Evolutionary conservation across 2,329 filamentous ascomycete genomes (phyloP).

Genomic region (Alternaria angustiovoidea): DNA sequence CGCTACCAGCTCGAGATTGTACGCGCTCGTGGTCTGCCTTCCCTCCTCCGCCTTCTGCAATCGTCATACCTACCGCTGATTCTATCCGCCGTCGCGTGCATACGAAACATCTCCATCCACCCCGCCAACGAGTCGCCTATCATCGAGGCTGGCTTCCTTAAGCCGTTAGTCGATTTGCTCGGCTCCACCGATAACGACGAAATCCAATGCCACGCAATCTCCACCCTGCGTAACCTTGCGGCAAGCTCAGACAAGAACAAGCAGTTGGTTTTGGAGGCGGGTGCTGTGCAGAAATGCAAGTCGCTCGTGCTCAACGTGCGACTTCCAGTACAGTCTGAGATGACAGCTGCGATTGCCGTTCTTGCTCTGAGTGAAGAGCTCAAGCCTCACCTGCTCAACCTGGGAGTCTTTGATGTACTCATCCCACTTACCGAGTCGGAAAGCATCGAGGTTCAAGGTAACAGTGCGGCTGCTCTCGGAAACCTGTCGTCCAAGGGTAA

Average conservation of each 20-base stretch:
- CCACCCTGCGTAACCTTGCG: constrained; percentile 91
- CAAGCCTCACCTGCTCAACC: constrained; percentile 86
- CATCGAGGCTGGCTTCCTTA: constrained; percentile 95
- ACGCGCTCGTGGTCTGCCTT: constrained; percentile 81
- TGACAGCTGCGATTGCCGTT: constrained; percentile 99
- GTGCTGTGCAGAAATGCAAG: constrained; percentile 98
- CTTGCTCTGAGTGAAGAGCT: constrained; percentile 94
- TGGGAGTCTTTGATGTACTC: constrained; percentile 94
- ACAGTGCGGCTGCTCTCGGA: constrained; percentile 93
- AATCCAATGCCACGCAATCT: constrained; percentile 98
- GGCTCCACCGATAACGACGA: constrained; percentile 98
- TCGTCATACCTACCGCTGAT: constrained; percentile 96
- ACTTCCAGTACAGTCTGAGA: constrained; percentile 94
- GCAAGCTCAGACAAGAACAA: constrained; percentile 98
- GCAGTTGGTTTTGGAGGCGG: constrained; percentile 93
- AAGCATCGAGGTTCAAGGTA: constrained; percentile 97
- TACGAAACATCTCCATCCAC: constrained; percentile 98
- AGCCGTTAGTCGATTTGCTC: constrained; percentile 89
- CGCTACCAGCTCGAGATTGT: constrained; percentile 99
- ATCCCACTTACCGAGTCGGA: constrained; percentile 94
- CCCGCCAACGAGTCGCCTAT: constrained; percentile 98
- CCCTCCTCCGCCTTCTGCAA: constrained; percentile 87
- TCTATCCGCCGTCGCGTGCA: constrained; percentile 95
- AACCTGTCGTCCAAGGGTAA: constrained; percentile 97
- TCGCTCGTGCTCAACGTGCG: constrained; percentile 93